Evolutionary conservation across 2,329 filamentous ascomycete genomes (phyloP).

Genomic region (Fusarium luffae): DNA sequence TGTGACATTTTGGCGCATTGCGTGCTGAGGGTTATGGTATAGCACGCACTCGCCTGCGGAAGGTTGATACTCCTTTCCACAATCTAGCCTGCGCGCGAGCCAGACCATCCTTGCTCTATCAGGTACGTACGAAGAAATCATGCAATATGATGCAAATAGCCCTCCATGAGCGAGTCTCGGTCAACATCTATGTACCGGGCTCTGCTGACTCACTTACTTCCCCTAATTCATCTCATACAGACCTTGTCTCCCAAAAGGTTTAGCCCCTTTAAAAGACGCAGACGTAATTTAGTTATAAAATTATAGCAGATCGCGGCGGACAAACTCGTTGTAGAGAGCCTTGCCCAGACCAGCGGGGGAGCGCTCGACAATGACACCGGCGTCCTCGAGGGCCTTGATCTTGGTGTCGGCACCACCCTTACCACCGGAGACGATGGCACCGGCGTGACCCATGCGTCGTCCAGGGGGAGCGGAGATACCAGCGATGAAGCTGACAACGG

Average conservation of each 20-base stretch:
- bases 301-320: slow-evolving; percentile 95
- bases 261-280: slow-evolving; percentile 19
- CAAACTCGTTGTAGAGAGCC: slow-evolving; percentile 93
- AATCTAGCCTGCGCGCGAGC: slow-evolving; percentile 44
- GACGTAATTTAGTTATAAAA: slow-evolving; percentile 31
- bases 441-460: slow-evolving; percentile 97
- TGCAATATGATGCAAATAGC: slow-evolving; percentile 47
- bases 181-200: slow-evolving; percentile 25
- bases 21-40: slow-evolving; percentile 37
- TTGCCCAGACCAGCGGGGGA: slow-evolving; percentile 93
- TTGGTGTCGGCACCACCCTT: slow-evolving; percentile 99
- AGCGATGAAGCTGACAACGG: slow-evolving; percentile 97
- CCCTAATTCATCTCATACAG: slow-evolving; percentile 18
- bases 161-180: slow-evolving; percentile 42
- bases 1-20: slow-evolving; percentile 42
- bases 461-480: slow-evolving; percentile 97
- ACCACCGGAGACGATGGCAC: slow-evolving; percentile 96
- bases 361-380: slow-evolving; percentile 95
- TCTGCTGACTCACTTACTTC: slow-evolving; percentile 39
- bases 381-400: slow-evolving; percentile 92
- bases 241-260: slow-evolving; percentile 10
- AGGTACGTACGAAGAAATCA: slow-evolving; percentile 48
- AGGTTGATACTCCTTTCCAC: slow-evolving; percentile 39
- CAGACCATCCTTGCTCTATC: slow-evolving; percentile 50
- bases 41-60: slow-evolving; percentile 39